Evolutionary conservation across 2,329 filamentous ascomycete genomes (phyloP).

Genomic region (Aspergillus neoniger): DNA sequence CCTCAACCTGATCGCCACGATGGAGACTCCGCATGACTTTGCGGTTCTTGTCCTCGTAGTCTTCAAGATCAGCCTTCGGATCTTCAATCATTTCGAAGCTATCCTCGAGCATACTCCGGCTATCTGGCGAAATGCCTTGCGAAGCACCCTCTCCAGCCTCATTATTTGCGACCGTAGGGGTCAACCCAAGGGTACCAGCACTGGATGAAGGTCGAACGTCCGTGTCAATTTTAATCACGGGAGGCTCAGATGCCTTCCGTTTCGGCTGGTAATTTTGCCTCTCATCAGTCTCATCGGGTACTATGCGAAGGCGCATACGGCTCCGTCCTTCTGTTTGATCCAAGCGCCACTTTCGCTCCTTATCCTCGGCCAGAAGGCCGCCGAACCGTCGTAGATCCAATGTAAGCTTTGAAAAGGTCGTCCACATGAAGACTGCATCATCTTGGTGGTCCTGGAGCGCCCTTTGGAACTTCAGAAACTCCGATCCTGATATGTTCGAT

Average conservation of each 20-base stretch:
- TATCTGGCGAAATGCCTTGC: constrained; percentile 37
- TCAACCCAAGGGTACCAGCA: constrained; percentile 44
- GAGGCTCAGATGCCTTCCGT: constrained; percentile 63
- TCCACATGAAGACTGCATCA: constrained; percentile 74
- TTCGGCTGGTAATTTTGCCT: constrained; percentile 83
- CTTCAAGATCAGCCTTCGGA: constrained; percentile 79
- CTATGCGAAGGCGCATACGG: constrained; percentile 84
- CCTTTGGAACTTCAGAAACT: constrained; percentile 88
- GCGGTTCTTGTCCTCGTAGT: constrained; percentile 95
- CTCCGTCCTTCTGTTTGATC: constrained; percentile 95
- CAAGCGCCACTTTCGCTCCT: constrained; percentile 77
- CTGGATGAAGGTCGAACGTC: constrained; percentile 42
- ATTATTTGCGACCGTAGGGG: constrained; percentile 35
- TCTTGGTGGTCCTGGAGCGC: constrained; percentile 92
- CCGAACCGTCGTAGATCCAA: constrained; percentile 76
- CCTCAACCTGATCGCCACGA: constrained; percentile 86
- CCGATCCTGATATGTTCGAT: constrained; percentile 90
- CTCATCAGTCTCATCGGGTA: constrained; percentile 71
- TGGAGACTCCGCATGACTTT: constrained; percentile 95
- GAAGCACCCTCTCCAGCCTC: constrained; percentile 35
- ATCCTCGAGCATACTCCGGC: constrained; percentile 65
- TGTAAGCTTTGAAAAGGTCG: constrained; percentile 76
- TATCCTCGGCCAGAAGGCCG: constrained; percentile 71
- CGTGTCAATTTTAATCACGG: constrained; percentile 50
- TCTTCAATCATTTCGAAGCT: constrained; percentile 97